Conservation (phyloP, 495 filamentous ascomycete genomes). For the Penicillium mononematosum region DNA sequence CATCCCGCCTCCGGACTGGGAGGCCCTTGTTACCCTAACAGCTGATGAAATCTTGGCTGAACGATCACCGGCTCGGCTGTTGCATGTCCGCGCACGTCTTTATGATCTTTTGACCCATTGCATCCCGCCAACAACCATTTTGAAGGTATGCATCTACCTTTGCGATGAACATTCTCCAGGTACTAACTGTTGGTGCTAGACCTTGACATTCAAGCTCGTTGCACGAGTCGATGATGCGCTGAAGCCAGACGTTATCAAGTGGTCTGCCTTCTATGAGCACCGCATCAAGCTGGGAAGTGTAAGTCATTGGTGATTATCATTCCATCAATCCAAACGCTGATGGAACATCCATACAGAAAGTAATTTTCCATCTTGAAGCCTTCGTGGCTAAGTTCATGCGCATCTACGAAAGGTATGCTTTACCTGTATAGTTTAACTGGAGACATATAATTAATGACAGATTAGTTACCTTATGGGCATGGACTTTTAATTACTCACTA, state of each 20-base stretch:
- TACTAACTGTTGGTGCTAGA: slow-evolving; percentile 36
- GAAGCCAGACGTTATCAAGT: slow-evolving; percentile 89
- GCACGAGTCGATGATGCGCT: slow-evolving; percentile 80
- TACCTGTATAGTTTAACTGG: not conserved
- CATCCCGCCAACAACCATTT: slow-evolving; percentile 87
- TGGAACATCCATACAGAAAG: slow-evolving; percentile 57
- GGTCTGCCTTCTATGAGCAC: slow-evolving; percentile 97
- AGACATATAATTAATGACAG: slow-evolving; percentile 21
- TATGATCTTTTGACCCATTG: slow-evolving; percentile 97
- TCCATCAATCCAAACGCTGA: slow-evolving; percentile 19
- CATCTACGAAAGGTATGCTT: slow-evolving; percentile 71
- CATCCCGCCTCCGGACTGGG: slow-evolving; percentile 95
- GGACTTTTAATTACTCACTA: slow-evolving; percentile 56
- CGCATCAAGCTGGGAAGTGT: slow-evolving; percentile 79
- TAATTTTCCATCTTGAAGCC: slow-evolving; percentile 96
- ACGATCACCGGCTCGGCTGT: slow-evolving; percentile 79
- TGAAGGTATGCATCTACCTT: slow-evolving; percentile 59
- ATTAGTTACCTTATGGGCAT: slow-evolving; percentile 83
- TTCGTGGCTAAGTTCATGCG: slow-evolving; percentile 99
- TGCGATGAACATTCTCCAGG: too few relatives aligned
- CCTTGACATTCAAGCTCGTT: slow-evolving; percentile 89
- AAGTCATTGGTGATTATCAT: slow-evolving; percentile 12
- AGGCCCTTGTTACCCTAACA: slow-evolving; percentile 80
- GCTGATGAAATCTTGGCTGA: slow-evolving; percentile 90
- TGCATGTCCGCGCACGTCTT: slow-evolving; percentile 84